A percentile compares a stretch with the other conserved stretches of the same genome.
These are phyloP conservation scores for Nakaseomyces sp. DNA, from an alignment of 1,139 yeast species.

Conservation along the genomic window DNA sequence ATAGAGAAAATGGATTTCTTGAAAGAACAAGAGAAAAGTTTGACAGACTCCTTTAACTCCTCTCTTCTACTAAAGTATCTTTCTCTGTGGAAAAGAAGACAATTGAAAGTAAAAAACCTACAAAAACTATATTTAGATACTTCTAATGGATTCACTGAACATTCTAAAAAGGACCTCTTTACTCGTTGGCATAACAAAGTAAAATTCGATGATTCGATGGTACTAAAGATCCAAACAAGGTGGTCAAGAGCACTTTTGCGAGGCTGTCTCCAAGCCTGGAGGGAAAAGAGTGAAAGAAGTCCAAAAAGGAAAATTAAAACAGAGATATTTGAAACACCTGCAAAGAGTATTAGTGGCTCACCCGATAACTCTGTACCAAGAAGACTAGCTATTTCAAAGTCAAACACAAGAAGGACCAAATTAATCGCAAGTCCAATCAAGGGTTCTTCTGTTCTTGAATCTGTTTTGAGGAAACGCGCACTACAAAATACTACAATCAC, in stretches of 20 bases:
- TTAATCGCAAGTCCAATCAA: constrained; percentile 27
- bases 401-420: constrained; percentile 25
- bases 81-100: background rate
- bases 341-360: background rate
- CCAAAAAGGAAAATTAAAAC: background rate
- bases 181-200: background rate
- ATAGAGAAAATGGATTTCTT: background rate
- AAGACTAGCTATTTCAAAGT: constrained; percentile 10
- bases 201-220: background rate
- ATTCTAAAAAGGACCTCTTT: background rate
- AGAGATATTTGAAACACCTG: background rate
- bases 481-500: background rate
- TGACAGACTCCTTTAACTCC: too few relatives aligned
- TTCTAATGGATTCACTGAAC: background rate
- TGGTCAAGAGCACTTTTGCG: constrained; percentile 4
- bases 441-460: constrained; percentile 12
- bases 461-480: constrained; percentile 8
- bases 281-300: background rate
- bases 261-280: constrained; percentile 3
- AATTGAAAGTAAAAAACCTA: background rate
- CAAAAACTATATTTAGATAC: background rate
- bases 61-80: background rate
- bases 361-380: background rate
- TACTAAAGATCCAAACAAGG: background rate
- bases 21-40: background rate